These are phyloP conservation scores for Psidium friedrichsthalianum DNA, from an alignment of 345 rosid species.

Conservation along the genomic window DNA sequence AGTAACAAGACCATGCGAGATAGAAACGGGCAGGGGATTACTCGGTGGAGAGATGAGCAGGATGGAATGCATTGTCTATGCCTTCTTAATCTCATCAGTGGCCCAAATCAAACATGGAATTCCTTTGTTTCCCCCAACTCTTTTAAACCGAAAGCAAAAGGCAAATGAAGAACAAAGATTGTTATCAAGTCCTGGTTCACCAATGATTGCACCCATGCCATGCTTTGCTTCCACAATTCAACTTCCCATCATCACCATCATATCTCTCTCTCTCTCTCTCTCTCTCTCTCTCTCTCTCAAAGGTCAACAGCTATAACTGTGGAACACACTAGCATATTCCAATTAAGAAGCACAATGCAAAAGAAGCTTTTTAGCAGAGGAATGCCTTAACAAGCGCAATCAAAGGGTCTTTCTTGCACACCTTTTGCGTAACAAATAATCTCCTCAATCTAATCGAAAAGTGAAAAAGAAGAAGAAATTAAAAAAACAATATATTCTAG, in stretches of 20 bases:
- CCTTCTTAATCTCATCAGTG: slow-evolving; percentile 40
- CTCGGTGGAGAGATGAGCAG: slow-evolving; percentile 45
- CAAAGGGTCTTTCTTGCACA: slow-evolving; percentile 22
- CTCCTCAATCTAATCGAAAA: neutral
- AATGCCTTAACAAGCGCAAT: slow-evolving; percentile 36
- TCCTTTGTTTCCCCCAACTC: slow-evolving; percentile 17
- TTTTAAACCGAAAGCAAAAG: slow-evolving; percentile 24
- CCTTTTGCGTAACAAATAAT: slow-evolving; percentile 12
- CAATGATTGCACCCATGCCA: slow-evolving; percentile 30
- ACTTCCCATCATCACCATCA: slow-evolving; percentile 25
- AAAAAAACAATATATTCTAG: neutral
- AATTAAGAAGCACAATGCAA: slow-evolving; percentile 12
- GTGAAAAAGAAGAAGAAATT: neutral
- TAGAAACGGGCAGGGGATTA: slow-evolving; percentile 9
- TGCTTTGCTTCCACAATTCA: slow-evolving; percentile 18
- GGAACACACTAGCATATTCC: neutral
- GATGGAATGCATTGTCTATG: slow-evolving; percentile 46
- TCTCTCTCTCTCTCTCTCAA: neutral
- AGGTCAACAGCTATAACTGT: slow-evolving; percentile 25
- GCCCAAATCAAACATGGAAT: slow-evolving; percentile 17
- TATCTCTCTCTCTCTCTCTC: neutral
- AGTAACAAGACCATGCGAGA: neutral
- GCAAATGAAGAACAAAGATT: slow-evolving; percentile 1
- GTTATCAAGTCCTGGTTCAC: slow-evolving; percentile 9
- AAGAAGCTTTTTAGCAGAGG: slow-evolving; percentile 9